A percentile compares a stretch with the other conserved stretches of the same genome.
These are phyloP conservation scores for Jackrogersella multiformis DNA, from an alignment of 495 filamentous ascomycete species.

Conservation along the genomic window DNA sequence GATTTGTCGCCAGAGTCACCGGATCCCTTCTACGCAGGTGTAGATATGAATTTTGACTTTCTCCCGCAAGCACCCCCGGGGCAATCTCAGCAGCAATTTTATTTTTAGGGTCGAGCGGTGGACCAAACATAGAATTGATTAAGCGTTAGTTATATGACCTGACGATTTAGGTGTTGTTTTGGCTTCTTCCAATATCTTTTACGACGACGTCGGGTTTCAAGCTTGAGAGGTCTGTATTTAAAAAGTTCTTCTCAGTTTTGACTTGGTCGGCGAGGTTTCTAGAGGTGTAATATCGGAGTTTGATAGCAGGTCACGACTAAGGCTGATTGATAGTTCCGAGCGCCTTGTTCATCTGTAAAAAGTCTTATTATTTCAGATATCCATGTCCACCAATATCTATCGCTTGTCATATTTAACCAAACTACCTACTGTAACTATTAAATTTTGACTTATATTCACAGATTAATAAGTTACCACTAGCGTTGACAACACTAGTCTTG, in stretches of 20 bases:
- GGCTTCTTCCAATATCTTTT: not conserved
- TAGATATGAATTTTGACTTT: slow-evolving; percentile 64
- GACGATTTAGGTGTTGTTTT: slow-evolving; percentile 5
- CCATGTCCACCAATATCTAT: slow-evolving; percentile 17
- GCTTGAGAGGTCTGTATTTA: slow-evolving; percentile 4
- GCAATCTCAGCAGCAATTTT: slow-evolving; percentile 60
- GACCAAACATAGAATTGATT: not conserved
- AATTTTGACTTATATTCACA: not conserved
- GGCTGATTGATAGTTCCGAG: slow-evolving; percentile 3
- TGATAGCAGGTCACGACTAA: not conserved
- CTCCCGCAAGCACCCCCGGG: slow-evolving; percentile 59
- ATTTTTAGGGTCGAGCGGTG: slow-evolving; percentile 47
- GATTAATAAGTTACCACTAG: not conserved
- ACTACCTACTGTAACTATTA: not conserved
- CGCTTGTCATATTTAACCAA: slow-evolving; percentile 2
- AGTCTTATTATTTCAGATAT: slow-evolving; percentile 24
- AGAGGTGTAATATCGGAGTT: slow-evolving; percentile 34
- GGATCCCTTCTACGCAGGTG: slow-evolving; percentile 59
- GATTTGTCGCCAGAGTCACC: slow-evolving; percentile 51
- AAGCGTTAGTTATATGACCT: slow-evolving; percentile 2
- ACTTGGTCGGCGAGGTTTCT: slow-evolving; percentile 4
- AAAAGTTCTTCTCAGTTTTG: slow-evolving; percentile 19
- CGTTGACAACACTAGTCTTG: not conserved
- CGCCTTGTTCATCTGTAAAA: slow-evolving; percentile 5
- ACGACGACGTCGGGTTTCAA: slow-evolving; percentile 7